Base-by-base conservation (phyloP, 2,329 filamentous ascomycete genomes). In the Aureobasidium sp. region DNA sequence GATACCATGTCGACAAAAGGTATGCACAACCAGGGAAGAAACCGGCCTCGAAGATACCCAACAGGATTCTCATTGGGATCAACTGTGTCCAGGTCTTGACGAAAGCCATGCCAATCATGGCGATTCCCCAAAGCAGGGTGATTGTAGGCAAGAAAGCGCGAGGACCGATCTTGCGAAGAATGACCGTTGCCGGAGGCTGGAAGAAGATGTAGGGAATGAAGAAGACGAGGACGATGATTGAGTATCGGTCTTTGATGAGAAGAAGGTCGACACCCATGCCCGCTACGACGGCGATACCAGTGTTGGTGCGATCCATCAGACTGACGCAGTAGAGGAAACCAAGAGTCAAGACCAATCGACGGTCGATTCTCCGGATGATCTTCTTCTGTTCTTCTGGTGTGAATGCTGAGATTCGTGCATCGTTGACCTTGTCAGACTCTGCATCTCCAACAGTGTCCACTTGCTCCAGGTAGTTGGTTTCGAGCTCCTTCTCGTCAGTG, bases 171-270 rank as follows among this genome's bases (percentile, higher is more conserved):
- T 84, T 84, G 39, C 88, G 85, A 47, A 88, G 80, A 37, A 90
- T 72, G 47, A 90, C 75, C 0, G 88, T 90, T 2, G 87, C 87
- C 0, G 86, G 86, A 0, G 87, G 84, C 69, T 91, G 87, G 64
- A 90, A 87, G 57, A 89, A 58, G 64, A 87, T 81, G 71, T 91
- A 91, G 29, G 86, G 82, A 66, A 89, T 79, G 77, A 90, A 91
- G 77, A 91, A 91, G 68, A 90, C 79, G 41, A 90, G 77, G 3
- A 87, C 87, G 61, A 87, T 80, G 27, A 70, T 70, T 5, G 65
- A 68, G 64, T 71, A 72, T 27, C 71, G 67, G 65, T 32, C 68
- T 67, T 36, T 68, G 41, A 47, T 68, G 30, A 73, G 66, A 47
- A 67, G 62, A 14, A 74, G 63, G 61, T 74, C 72, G 30, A 69